Evolutionary conservation across 441 rosid species (phyloP), one percentile per base, ranked within the genome.

Genomic region (Bocquillonia castaneifolia): DNA sequence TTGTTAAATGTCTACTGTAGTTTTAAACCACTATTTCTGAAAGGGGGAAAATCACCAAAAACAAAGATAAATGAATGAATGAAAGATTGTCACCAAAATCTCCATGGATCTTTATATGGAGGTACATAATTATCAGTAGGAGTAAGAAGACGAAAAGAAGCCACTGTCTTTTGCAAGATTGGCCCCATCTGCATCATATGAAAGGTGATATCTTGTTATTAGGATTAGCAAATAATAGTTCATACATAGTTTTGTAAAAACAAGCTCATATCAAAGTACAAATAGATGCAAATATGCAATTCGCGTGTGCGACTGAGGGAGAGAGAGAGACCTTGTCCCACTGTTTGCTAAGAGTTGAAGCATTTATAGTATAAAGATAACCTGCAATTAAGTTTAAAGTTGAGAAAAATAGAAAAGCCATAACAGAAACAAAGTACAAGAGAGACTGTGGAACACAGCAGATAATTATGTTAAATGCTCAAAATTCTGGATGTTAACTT

Each of bases 81-180:
- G 40, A 13, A 47, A 57, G 14, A 39, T 12, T 26, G 44, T 89
- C 90, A 92, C 98, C 96, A 89, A 83, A 92, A 92, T 84, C 98
- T 86, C 98, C 96, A 92, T n/a, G 98, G 96, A 81, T 92, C 96
- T 74, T 92, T 92, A 75, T 56, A 90, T 39, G 98, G 98, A 79
- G 97, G 96, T 64, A 90, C 92, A 68, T 90, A 92, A 72, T 73
- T 80, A 60, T 81, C 84, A n/a, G 92, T 88, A 7, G 91, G 86
- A 59, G 92, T 87, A 57, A 88, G 83, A 74, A 92, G 93, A 60
- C 84, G 89, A 75, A 92, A 90, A 5, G 98, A 87, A 29, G 70
- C 87, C 31, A 85, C 92, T 34, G 86, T 74, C 78, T 51, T 85
- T 76, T 86, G 76, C 69, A 93, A 69, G 29, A 78, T 79, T 29